These are phyloP conservation scores for Talaromyces rugulosus DNA, from an alignment of 2,329 filamentous ascomycete genomes.

Conservation along the genomic window DNA sequence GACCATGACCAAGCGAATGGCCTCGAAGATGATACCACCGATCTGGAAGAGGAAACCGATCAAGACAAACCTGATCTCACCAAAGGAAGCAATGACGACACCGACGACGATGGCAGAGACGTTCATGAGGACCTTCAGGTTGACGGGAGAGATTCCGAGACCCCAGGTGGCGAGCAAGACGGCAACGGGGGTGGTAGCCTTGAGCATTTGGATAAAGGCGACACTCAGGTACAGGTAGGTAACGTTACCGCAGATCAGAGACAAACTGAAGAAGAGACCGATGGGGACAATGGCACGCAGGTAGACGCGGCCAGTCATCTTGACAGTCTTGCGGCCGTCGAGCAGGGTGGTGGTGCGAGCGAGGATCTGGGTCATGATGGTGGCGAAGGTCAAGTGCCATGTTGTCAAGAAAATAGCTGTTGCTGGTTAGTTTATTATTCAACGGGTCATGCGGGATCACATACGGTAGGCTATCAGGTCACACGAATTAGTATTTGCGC, in stretches of 20 bases:
- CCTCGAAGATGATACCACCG: constrained; percentile 74
- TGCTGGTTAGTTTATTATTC: not conserved
- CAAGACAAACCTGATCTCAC: constrained; percentile 83
- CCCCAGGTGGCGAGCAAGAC: constrained; percentile 87
- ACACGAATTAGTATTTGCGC: constrained; percentile 11
- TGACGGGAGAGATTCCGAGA: constrained; percentile 78
- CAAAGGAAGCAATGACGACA: constrained; percentile 89
- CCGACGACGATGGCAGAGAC: constrained; percentile 92
- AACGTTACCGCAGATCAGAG: constrained; percentile 92
- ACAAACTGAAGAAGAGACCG: constrained; percentile 91
- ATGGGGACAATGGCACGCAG: constrained; percentile 91
- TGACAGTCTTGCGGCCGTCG: constrained; percentile 90
- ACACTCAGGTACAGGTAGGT: constrained; percentile 94
- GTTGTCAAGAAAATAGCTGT: constrained; percentile 70
- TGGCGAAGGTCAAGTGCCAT: constrained; percentile 93
- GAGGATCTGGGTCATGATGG: constrained; percentile 88
- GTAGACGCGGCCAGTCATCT: constrained; percentile 95
- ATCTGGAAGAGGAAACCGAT: constrained; percentile 66
- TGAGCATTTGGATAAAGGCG: constrained; percentile 98
- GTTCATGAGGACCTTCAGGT: constrained; percentile 82
- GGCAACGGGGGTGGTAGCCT: constrained; percentile 93
- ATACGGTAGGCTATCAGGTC: constrained; percentile 42
- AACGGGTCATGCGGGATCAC: constrained; percentile 17
- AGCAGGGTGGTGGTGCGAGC: constrained; percentile 84
- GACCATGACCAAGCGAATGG: constrained; percentile 78